Evolutionary conservation across 768 basidiomycete genomes (phyloP).

Genomic region (Lactifluus volemus): DNA sequence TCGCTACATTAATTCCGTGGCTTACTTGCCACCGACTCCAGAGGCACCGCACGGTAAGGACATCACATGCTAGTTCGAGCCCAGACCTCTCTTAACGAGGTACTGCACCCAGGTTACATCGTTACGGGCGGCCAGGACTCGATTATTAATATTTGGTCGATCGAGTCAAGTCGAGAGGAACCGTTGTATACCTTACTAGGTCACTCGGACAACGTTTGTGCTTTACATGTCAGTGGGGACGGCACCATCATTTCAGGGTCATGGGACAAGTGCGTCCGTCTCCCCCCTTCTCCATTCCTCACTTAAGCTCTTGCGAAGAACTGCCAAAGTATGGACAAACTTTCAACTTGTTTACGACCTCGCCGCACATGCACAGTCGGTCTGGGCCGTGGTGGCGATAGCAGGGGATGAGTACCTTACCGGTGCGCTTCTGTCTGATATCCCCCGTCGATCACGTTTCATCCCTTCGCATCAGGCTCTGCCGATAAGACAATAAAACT

Average conservation of each 20-base stretch:
- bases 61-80: background rate
- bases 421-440: slow-evolving; percentile 36
- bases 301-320: slow-evolving; percentile 38
- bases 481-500: slow-evolving; percentile 93
- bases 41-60: slow-evolving; percentile 61
- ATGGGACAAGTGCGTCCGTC: slow-evolving; percentile 78
- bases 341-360: slow-evolving; percentile 66
- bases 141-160: slow-evolving; percentile 74
- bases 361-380: slow-evolving; percentile 81
- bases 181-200: slow-evolving; percentile 80
- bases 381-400: slow-evolving; percentile 86
- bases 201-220: slow-evolving; percentile 86
- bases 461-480: slow-evolving; percentile 45
- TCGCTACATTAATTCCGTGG: slow-evolving; percentile 74
- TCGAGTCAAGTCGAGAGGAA: slow-evolving; percentile 51
- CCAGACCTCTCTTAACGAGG: slow-evolving; percentile 15
- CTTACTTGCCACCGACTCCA: slow-evolving; percentile 51
- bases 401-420: slow-evolving; percentile 73
- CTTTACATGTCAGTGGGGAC: slow-evolving; percentile 58
- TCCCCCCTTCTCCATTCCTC: background rate
- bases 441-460: background rate
- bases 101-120: slow-evolving; percentile 43
- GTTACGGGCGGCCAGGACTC: slow-evolving; percentile 87
- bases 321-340: slow-evolving; percentile 89
- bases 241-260: slow-evolving; percentile 88